phyloP scores from a whole-genome alignment of 192 early-diverging fungal species.

The Piromyces sp. region DNA sequence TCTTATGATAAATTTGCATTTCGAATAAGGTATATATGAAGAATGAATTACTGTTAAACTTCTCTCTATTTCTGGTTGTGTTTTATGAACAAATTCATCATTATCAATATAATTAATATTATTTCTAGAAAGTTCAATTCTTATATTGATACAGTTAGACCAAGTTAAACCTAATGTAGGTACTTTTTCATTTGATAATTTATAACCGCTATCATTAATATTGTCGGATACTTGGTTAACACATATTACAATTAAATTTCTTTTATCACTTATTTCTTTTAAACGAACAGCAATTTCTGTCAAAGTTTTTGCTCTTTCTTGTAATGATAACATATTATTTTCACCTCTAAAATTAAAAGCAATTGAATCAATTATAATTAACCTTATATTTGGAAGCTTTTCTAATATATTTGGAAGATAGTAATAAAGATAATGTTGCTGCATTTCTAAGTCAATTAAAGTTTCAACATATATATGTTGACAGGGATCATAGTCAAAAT shows the following conservation, averaged over 20 bases:
- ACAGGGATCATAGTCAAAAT: background rate
- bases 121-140: conserved; percentile 41
- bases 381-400: conserved; percentile 23
- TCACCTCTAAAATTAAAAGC: conserved; percentile 52
- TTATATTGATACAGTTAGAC: conserved; percentile 53
- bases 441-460: conserved; percentile 47
- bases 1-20: background rate
- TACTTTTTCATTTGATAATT: conserved; percentile 19
- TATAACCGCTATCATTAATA: conserved; percentile 3
- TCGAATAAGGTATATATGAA: background rate
- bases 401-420: conserved; percentile 47
- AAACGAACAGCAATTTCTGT: conserved; percentile 40
- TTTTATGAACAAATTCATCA: background rate
- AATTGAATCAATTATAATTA: conserved; percentile 77
- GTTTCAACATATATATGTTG: conserved; percentile 42
- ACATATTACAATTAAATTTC: conserved; percentile 51
- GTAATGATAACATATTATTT: conserved; percentile 13
- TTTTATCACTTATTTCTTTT: conserved; percentile 39
- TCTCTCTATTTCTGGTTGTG: background rate
- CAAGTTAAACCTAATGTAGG: conserved; percentile 55
- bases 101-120: background rate
- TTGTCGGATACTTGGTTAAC: conserved; percentile 64
- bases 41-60: background rate
- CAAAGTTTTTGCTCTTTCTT: conserved; percentile 24
- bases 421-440: conserved; percentile 52